Evolutionary conservation across 441 rosid species (phyloP).

Genomic region (Pelargonium fulgidum): DNA sequence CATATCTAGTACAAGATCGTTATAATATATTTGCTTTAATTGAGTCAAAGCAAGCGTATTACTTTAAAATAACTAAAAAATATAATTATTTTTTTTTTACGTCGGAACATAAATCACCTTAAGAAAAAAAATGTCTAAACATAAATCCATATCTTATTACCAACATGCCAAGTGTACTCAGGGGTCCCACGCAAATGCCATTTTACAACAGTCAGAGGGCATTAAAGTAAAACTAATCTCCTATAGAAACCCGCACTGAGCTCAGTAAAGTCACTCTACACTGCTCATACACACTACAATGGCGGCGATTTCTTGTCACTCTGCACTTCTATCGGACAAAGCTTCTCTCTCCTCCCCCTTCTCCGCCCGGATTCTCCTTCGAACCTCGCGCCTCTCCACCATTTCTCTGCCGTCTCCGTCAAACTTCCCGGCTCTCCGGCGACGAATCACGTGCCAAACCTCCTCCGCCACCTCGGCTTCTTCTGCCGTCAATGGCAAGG

Average conservation of each 20-base stretch:
- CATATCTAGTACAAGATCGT: too few species aligned
- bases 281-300: conserved; percentile 26
- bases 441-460: conserved; percentile 54
- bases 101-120: too few species aligned
- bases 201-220: neutral
- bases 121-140: too few species aligned
- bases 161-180: neutral
- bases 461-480: conserved; percentile 54
- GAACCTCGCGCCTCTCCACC: conserved; percentile 25
- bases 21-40: too few species aligned
- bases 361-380: conserved; percentile 27
- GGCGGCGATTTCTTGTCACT: conserved; percentile 65
- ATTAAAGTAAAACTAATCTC: neutral
- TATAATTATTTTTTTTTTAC: too few species aligned
- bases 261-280: neutral
- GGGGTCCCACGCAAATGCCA: neutral
- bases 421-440: conserved; percentile 28
- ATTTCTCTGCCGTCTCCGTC: conserved; percentile 32
- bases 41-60: too few species aligned
- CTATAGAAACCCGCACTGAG: neutral
- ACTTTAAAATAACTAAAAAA: too few species aligned
- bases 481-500: conserved; percentile 40
- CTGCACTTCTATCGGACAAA: conserved; percentile 32
- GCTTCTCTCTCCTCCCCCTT: conserved; percentile 33
- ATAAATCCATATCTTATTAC: too few species aligned